Base-by-base conservation (phyloP, 2,329 filamentous ascomycete species). In the Epichloe bromicola region DNA sequence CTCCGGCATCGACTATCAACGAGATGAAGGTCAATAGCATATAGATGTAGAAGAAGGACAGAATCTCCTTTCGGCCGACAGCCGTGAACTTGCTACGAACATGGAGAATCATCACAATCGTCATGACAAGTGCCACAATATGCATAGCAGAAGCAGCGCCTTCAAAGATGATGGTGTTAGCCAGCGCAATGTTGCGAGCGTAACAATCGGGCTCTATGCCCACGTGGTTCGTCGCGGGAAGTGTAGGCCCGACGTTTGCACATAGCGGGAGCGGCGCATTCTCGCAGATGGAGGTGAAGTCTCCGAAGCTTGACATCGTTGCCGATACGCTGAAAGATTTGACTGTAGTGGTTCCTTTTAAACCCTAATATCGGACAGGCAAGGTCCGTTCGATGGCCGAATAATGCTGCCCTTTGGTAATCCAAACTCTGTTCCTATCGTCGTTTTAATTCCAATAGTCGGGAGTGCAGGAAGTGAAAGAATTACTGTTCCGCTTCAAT, bases 91-190 rank as follows among this genome's bases (percentile, higher is more conserved):
- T 98, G 61, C 88, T 91, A 60, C 93, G 81, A 56, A 98, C 87
- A 68, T 98, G 93, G 57, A 98, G 76, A 55, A 98, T 89, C 93
- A 98, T 98, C 62, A 95, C 85, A 8, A 91, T 86, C 4, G 89
- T 94, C 91, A 98, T 96, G 60, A 83, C 74, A 53, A 98, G 74
- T 14, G 91, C 88, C 52, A 86, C 73, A 58, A 98, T 97, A 69
- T 98, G 93, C 71, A 93, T 87, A 63, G 91, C 89, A 55, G 87
- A 88, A 20, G 89, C 83, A 30, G 90, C 93, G 63, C 84, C 88
- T 70, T 97, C 83, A 67, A 98, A 98, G 63, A 98, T 98, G 71
- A 97, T 91, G 40, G 93, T 98, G 72, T 98, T 98, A 59, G 90
- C 93, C 58, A 97, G 70, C 69, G 96, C 90, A 67, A 98, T 91